Evolutionary conservation across 805 yeast species (phyloP).

Genomic region (Metschnikowia similis): DNA sequence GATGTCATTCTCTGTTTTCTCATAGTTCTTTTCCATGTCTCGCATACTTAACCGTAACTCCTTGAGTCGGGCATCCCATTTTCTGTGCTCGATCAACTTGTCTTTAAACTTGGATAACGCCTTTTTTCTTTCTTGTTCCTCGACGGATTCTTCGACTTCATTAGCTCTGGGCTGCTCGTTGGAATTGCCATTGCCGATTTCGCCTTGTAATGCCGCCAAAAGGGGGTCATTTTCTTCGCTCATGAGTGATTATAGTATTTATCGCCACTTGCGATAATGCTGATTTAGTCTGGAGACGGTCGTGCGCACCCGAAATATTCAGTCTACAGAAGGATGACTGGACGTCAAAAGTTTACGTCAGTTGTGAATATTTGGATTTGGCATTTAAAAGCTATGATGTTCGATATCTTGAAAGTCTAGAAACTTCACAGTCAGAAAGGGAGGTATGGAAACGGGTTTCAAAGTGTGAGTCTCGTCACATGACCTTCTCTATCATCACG

Average conservation of each 20-base stretch:
- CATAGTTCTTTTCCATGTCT: constrained; percentile 76
- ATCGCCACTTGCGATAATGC: constrained; percentile 11
- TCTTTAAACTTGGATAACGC: constrained; percentile 77
- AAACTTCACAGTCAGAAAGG: neutral
- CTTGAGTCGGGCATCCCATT: constrained; percentile 89
- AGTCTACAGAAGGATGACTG: neutral
- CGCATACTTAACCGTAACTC: constrained; percentile 78
- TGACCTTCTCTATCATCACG: constrained; percentile 3
- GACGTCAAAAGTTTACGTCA: neutral
- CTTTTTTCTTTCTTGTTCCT: constrained; percentile 68
- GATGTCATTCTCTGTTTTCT: constrained; percentile 94
- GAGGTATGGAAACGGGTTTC: neutral
- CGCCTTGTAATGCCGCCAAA: constrained; percentile 55
- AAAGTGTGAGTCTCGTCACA: neutral
- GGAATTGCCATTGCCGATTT: constrained; percentile 21
- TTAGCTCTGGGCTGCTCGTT: constrained; percentile 18
- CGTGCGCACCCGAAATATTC: constrained; percentile 1
- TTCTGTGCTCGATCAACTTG: constrained; percentile 86
- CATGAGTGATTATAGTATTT: constrained; percentile 32
- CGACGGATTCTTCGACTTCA: constrained; percentile 23
- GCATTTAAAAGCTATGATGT: too few species aligned
- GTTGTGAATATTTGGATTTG: neutral
- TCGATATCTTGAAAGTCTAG: neutral
- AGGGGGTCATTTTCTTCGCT: constrained; percentile 71
- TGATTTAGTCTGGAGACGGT: constrained; percentile 4